phyloP scores from a whole-genome alignment of 768 basidiomycete species.

The Suillus plorans region DNA sequence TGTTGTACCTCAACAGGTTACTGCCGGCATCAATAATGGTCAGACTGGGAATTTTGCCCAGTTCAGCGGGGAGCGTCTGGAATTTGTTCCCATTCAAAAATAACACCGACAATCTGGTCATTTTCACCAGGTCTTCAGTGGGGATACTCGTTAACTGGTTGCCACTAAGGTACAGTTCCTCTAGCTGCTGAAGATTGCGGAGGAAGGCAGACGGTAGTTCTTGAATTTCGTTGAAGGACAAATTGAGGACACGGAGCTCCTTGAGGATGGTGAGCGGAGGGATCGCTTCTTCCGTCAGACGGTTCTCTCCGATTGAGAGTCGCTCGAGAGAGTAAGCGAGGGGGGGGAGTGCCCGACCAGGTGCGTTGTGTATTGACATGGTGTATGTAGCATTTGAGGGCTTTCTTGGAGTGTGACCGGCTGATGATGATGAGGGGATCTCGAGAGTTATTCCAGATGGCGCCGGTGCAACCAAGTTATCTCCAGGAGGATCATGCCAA shows the following conservation, averaged over 20 bases:
- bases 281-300: conserved; percentile 75
- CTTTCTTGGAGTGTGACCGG: conserved; percentile 21
- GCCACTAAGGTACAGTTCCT: conserved; percentile 93
- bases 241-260: conserved; percentile 79
- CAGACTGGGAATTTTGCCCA: conserved; percentile 79
- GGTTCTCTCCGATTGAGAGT: conserved; percentile 90
- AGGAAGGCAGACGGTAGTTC: conserved; percentile 83
- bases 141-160: conserved; percentile 90
- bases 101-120: conserved; percentile 68
- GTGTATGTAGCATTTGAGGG: conserved; percentile 33
- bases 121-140: conserved; percentile 78
- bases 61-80: conserved; percentile 87
- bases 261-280: conserved; percentile 72
- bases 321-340: conserved; percentile 71
- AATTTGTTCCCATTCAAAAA: conserved; percentile 94
- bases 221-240: conserved; percentile 93
- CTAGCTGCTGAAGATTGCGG: conserved; percentile 62
- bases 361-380: conserved; percentile 22
- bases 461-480: conserved; percentile 26
- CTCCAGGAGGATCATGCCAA: conserved; percentile 65
- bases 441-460: conserved; percentile 24
- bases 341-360: conserved; percentile 42
- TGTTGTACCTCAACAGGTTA: conserved; percentile 94
- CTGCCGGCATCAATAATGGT: conserved; percentile 89
- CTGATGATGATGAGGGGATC: conserved; percentile 8